phyloP scores from a whole-genome alignment of 495 filamentous ascomycete genomes.

The Barbatosphaeria neglecta region DNA sequence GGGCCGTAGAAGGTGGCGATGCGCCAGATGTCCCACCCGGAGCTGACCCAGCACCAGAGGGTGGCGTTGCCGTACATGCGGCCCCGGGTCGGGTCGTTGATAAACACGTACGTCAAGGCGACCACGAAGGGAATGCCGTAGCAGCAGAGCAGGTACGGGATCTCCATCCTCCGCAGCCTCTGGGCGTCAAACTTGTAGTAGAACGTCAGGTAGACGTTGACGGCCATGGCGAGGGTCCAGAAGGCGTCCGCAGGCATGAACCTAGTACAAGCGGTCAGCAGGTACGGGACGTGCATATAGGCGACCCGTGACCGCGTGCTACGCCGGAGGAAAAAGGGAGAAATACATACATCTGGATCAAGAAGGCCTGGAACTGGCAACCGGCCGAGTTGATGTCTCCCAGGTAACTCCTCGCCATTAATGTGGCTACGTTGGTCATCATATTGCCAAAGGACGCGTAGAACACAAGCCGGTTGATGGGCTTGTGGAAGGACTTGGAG shows the following conservation, averaged over 20 bases:
- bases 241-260: slow-evolving; percentile 70
- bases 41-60: slow-evolving; percentile 73
- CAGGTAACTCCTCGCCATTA: slow-evolving; percentile 55
- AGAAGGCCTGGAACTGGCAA: slow-evolving; percentile 67
- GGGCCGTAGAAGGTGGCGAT: slow-evolving; percentile 75
- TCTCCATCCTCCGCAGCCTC: slow-evolving; percentile 57
- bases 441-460: slow-evolving; percentile 79
- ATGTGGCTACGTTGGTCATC: slow-evolving; percentile 64
- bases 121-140: slow-evolving; percentile 69
- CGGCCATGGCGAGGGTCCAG: slow-evolving; percentile 77
- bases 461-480: slow-evolving; percentile 83
- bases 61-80: slow-evolving; percentile 66
- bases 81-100: slow-evolving; percentile 35
- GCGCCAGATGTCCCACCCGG: slow-evolving; percentile 58
- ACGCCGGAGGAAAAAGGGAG: too few relatives aligned
- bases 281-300: too few relatives aligned
- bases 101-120: slow-evolving; percentile 55
- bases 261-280: too few relatives aligned
- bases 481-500: slow-evolving; percentile 57
- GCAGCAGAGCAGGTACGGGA: slow-evolving; percentile 57
- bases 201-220: slow-evolving; percentile 81
- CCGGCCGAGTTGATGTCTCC: slow-evolving; percentile 33
- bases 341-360: slow-evolving; percentile 55
- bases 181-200: slow-evolving; percentile 62
- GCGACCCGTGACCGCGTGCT: too few relatives aligned